Percentiles rank a stretch among this genome's conserved stretches.
Evolutionary conservation across 805 yeast species (phyloP).

Genomic region (Candida suzukii): DNA sequence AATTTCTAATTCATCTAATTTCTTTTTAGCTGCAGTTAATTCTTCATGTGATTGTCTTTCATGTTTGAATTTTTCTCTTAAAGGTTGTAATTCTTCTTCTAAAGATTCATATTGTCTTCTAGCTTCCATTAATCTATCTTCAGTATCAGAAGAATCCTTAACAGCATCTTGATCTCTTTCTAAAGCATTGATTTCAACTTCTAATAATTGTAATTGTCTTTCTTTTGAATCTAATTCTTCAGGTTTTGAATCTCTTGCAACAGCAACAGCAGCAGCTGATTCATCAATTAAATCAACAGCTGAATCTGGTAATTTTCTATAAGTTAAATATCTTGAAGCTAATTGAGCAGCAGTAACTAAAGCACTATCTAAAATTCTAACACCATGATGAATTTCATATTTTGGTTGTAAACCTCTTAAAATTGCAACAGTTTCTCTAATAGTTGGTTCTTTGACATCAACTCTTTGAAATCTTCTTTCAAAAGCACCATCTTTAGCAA

Average conservation of each 20-base stretch:
- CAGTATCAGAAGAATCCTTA: constrained; percentile 68
- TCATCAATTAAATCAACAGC: constrained; percentile 96
- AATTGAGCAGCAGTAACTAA: constrained; percentile 90
- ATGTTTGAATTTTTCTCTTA: constrained; percentile 75
- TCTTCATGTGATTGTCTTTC: constrained; percentile 91
- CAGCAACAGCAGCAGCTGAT: constrained; percentile 95
- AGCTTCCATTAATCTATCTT: constrained; percentile 79
- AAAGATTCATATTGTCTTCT: constrained; percentile 71
- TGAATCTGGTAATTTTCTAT: constrained; percentile 93
- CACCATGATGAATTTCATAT: constrained; percentile 97
- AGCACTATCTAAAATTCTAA: constrained; percentile 90
- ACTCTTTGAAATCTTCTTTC: constrained; percentile 98
- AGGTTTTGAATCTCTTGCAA: constrained; percentile 96
- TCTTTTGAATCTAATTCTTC: constrained; percentile 93
- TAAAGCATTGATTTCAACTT: constrained; percentile 93
- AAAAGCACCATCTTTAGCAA: constrained; percentile 96
- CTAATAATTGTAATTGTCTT: constrained; percentile 83
- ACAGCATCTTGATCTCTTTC: constrained; percentile 92
- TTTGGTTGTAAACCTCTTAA: constrained; percentile 92
- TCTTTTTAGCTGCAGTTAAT: constrained; percentile 81
- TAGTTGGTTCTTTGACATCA: constrained; percentile 90
- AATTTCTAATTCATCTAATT: constrained; percentile 84
- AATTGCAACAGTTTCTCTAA: constrained; percentile 90
- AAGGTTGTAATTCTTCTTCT: constrained; percentile 78
- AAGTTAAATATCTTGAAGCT: constrained; percentile 90